Evolutionary conservation across 805 yeast species (phyloP).

Genomic region (Pichia kluyveri): DNA sequence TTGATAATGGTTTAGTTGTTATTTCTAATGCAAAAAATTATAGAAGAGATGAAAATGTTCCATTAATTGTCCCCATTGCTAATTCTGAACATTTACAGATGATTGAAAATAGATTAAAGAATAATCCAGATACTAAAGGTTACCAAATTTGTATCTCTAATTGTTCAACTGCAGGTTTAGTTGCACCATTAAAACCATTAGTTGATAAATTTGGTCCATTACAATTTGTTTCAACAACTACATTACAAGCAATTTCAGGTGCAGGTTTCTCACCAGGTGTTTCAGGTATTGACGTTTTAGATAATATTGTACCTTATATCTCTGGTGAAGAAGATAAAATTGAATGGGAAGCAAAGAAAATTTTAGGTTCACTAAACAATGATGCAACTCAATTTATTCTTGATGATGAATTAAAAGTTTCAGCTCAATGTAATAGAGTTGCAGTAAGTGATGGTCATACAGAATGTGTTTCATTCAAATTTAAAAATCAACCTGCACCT

Average conservation of each 20-base stretch:
- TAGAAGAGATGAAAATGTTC: constrained; percentile 80
- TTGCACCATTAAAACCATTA: constrained; percentile 93
- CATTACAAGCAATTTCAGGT: constrained; percentile 96
- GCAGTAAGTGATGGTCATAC: constrained; percentile 98
- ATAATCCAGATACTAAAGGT: constrained; percentile 48
- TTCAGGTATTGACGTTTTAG: constrained; percentile 88
- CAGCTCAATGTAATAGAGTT: constrained; percentile 95
- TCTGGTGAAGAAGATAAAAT: constrained; percentile 97
- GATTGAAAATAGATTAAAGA: constrained; percentile 49
- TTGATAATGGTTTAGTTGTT: constrained; percentile 71
- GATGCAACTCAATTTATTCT: constrained; percentile 48
- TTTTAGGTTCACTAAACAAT: constrained; percentile 57
- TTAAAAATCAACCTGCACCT: constrained; percentile 78
- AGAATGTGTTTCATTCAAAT: constrained; percentile 82
- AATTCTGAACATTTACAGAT: constrained; percentile 84
- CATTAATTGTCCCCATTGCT: constrained; percentile 90
- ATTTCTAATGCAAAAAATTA: constrained; percentile 95
- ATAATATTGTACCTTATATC: constrained; percentile 90
- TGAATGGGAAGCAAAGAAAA: constrained; percentile 97
- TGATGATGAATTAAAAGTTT: constrained; percentile 69
- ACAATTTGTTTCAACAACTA: constrained; percentile 77
- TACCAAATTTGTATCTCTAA: constrained; percentile 91
- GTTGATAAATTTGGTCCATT: constrained; percentile 87
- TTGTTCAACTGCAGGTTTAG: constrained; percentile 97
- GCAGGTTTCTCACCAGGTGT: constrained; percentile 99